phyloP scores from a whole-genome alignment of 345 rosid genomes.

The Linum tenue region DNA sequence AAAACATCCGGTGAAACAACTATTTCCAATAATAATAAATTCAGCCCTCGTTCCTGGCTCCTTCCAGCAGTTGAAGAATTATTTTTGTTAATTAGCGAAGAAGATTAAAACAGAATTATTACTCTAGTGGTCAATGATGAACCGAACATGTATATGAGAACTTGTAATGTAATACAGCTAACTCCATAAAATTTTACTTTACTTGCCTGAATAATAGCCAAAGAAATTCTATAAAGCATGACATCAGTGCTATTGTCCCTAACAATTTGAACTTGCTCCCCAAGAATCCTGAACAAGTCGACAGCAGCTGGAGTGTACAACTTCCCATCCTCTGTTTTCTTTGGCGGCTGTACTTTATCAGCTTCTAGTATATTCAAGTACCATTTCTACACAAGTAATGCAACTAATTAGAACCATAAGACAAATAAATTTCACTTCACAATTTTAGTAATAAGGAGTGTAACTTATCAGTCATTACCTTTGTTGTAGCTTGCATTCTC shows the following conservation, averaged over 20 bases:
- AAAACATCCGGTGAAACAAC: background rate
- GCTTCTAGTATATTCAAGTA: conserved; percentile 90
- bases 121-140: background rate
- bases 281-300: conserved; percentile 95
- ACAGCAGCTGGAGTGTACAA: conserved; percentile 99
- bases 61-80: background rate
- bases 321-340: conserved; percentile 98
- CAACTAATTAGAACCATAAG: conserved; percentile 1
- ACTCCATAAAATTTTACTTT: conserved; percentile 1
- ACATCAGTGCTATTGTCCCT: conserved; percentile 94
- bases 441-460: background rate
- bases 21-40: background rate
- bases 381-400: conserved; percentile 67
- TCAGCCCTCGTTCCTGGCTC: background rate
- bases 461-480: conserved; percentile 32
- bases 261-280: conserved; percentile 98
- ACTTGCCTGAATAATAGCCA: conserved; percentile 91
- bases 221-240: conserved; percentile 91
- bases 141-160: background rate
- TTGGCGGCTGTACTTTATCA: conserved; percentile 93
- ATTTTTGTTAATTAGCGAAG: background rate
- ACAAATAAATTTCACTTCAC: background rate
- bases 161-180: background rate
- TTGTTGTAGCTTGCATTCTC: conserved; percentile 98
- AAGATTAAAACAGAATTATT: background rate